Evolutionary conservation across 208 protist genomes (phyloP).

Genomic region (Leishmania mexicana): DNA sequence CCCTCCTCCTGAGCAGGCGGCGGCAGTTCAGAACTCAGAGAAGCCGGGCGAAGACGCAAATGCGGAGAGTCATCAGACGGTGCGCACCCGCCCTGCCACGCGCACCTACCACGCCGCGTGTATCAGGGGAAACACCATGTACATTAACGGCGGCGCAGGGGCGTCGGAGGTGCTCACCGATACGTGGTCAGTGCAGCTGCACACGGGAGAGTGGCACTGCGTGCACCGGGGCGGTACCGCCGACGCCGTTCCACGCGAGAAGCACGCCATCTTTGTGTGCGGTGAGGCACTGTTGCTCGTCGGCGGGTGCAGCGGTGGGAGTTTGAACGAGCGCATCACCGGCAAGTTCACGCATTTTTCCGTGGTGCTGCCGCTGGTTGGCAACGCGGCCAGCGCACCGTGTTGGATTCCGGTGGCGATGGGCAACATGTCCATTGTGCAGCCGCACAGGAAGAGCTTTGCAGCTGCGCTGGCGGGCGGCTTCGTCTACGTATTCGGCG

Average conservation of each 20-base stretch:
- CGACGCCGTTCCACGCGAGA: slow-evolving; percentile 67
- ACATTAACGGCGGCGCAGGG: slow-evolving; percentile 69
- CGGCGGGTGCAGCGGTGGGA: slow-evolving; percentile 63
- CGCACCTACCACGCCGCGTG: slow-evolving; percentile 73
- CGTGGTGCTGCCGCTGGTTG: slow-evolving; percentile 53
- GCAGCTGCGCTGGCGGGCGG: slow-evolving; percentile 73
- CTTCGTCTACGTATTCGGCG: slow-evolving; percentile 88
- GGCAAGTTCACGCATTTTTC: slow-evolving; percentile 77
- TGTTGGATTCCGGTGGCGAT: slow-evolving; percentile 85
- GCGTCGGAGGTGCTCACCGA: slow-evolving; percentile 45
- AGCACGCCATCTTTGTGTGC: slow-evolving; percentile 71
- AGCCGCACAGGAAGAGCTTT: slow-evolving; percentile 68
- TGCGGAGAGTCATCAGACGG: not conserved
- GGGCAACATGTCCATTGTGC: slow-evolving; percentile 74
- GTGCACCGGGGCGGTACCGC: slow-evolving; percentile 64
- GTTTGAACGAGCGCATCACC: slow-evolving; percentile 39
- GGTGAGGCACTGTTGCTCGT: slow-evolving; percentile 74
- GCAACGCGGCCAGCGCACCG: slow-evolving; percentile 27
- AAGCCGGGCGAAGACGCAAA: not conserved
- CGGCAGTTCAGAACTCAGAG: slow-evolving; percentile 5
- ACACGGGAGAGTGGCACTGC: slow-evolving; percentile 51
- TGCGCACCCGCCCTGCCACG: slow-evolving; percentile 20
- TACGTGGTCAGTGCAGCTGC: slow-evolving; percentile 75
- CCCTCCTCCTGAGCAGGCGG: not conserved
- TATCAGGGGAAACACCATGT: slow-evolving; percentile 55